Base-by-base conservation (phyloP, 495 filamentous ascomycete genomes). In the Aspergillus bridgeri region DNA sequence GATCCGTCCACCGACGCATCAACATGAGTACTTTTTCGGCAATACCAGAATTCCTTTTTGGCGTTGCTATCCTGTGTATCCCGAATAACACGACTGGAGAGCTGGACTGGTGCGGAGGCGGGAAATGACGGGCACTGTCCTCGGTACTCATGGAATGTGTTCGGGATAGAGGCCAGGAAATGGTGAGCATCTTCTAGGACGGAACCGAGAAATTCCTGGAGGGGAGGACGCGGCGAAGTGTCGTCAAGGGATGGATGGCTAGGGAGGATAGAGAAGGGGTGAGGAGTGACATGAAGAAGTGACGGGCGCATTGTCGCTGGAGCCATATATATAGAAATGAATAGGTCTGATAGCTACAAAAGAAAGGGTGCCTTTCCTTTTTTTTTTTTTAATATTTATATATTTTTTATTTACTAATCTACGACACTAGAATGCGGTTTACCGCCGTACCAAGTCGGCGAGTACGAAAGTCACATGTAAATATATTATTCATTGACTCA, bases 11-110 rank as follows among this genome's bases (percentile, higher is more conserved):
- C 64, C 5, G 70, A 62, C 2, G 65, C 68, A 54, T 90, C 79
- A 25, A 69, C 69, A 69, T 94, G 89, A 33, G 81, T 69, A 62
- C 83, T 88, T 51, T 78, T 75, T 27, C 90, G 80, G 50, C 81
- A 86, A 56, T 83, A 83, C 90, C 90, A 91, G 54, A 78, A 81
- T 64, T 91, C 86, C 23, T 73, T 47, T 13, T 23, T 17, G 19
- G 18, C 2, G 44, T 1, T 19, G 21, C 18, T 18, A 6, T 29
- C 72, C 29, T 13, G 38, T 27, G 25, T 52, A 22, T 56, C 68
- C n/a, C 67, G 59, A 51, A 83, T 69, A 5, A 64, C 61, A 49
- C 68, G 70, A 46, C 78, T 75, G 22, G 75, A 65, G 2, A 86
- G 68, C 57, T 79, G 62, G 9, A 83, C 75, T 29, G 59, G 67